Evolutionary conservation across 768 basidiomycete species (phyloP), one percentile per base, ranked within the genome.

Genomic region (Pisolithus albus): DNA sequence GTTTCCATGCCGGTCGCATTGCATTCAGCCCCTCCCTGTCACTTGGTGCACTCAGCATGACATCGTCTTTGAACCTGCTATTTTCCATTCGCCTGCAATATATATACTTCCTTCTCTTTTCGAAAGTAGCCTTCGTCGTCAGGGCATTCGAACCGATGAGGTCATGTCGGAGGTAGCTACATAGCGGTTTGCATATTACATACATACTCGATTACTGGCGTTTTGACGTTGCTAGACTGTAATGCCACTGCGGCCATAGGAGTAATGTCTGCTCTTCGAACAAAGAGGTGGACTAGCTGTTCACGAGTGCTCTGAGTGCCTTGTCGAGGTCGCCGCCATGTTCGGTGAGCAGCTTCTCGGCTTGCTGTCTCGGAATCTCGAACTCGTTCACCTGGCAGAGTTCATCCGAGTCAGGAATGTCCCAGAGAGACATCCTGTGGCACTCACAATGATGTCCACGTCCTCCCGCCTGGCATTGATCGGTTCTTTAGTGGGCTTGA

Each of bases 401-500:
- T 18, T 7, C 9, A 52, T 16, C 18, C 23, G 8, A 32, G 15
- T 18, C 21, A 26, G 37, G 30, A 38, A 30, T 11, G 8, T 23
- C 7, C 3, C 7, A 47, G 43, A 21, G 37, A 40, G 50, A 32
- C 15, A 6, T 16, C 13, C 24, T n/a, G n/a, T 3, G 10, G 4
- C 52, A 59, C 66, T 51, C 43, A 67, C 66, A 51, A 67, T 47
- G 1, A 61, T 8, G 10, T 68, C 58, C 13, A 66, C 46, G 36
- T 67, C 66, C 15, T 70, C 66, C 13, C 62, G 64, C 46, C 60
- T 68, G 46, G 57, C 53, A 18, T 42, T 39, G n/a, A 49, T 52
- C 39, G 51, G 56, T 34, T 52, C 32, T 32, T 69, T 70, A 50
- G 51, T 16, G 0, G 81, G 69, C 59, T 86, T 90, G 48, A 78